Evolutionary conservation across 1,284 basidiomycete species (phyloP).

Genomic region (Tranzscheliella williamsii): DNA sequence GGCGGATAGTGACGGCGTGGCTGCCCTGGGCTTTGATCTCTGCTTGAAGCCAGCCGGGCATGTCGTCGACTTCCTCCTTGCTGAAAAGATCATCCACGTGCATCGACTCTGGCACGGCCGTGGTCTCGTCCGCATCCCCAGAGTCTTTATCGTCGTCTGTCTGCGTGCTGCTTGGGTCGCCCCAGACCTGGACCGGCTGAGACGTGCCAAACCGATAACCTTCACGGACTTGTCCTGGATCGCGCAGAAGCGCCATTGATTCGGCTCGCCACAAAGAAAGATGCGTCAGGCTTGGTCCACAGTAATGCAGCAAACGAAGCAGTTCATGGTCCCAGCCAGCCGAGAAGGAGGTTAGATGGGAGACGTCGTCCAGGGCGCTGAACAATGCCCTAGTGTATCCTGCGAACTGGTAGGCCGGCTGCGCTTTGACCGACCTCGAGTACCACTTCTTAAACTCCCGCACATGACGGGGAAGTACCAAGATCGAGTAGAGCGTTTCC

Average conservation of each 20-base stretch:
- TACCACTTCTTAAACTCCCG: slow-evolving; percentile 58
- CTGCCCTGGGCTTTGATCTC: slow-evolving; percentile 40
- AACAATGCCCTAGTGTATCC: slow-evolving; percentile 48
- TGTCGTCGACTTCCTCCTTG: slow-evolving; percentile 39
- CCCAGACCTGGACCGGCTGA: slow-evolving; percentile 45
- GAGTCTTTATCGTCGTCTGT: slow-evolving; percentile 4
- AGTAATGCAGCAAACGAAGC: slow-evolving; percentile 52
- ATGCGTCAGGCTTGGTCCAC: slow-evolving; percentile 45
- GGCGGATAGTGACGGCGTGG: slow-evolving; percentile 38
- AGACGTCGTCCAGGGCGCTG: slow-evolving; percentile 50
- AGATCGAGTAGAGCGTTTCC: slow-evolving; percentile 39
- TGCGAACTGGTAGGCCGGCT: slow-evolving; percentile 48
- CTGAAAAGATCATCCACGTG: slow-evolving; percentile 33
- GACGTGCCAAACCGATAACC: slow-evolving; percentile 33
- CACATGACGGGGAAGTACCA: slow-evolving; percentile 56
- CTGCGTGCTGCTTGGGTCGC: slow-evolving; percentile 13
- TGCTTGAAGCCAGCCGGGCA: slow-evolving; percentile 56
- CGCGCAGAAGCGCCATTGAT: slow-evolving; percentile 50
- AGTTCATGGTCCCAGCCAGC: slow-evolving; percentile 58
- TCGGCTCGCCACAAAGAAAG: slow-evolving; percentile 57
- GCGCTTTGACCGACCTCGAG: slow-evolving; percentile 32
- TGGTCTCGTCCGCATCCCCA: not conserved
- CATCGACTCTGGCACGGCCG: slow-evolving; percentile 5
- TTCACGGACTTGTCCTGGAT: slow-evolving; percentile 50
- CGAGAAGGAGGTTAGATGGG: slow-evolving; percentile 48